phyloP scores from a whole-genome alignment of 805 yeast species.

The Wickerhamomyces tratensis region DNA sequence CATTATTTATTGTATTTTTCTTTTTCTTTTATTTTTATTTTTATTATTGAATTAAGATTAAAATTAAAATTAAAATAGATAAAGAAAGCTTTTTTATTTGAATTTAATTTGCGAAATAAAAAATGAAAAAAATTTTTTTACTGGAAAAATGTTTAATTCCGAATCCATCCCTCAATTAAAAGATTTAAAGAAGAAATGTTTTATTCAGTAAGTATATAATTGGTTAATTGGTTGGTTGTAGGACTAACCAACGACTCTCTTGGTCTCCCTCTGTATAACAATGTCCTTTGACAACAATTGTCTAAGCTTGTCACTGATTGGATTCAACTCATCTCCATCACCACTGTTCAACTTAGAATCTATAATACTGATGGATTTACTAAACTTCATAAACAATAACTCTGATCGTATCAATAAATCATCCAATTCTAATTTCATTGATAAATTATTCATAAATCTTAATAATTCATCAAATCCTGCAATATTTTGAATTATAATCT shows the following conservation, averaged over 20 bases:
- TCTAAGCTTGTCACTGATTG: slow-evolving; percentile 43
- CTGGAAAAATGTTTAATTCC: too few relatives aligned
- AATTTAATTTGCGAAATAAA: too few relatives aligned
- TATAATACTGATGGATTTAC: slow-evolving; percentile 68
- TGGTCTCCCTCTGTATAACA: slow-evolving; percentile 52
- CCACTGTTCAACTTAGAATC: slow-evolving; percentile 32
- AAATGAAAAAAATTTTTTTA: too few relatives aligned
- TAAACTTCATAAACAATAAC: slow-evolving; percentile 68
- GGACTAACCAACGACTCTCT: slow-evolving; percentile 16
- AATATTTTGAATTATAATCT: slow-evolving; percentile 65
- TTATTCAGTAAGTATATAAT: too few relatives aligned
- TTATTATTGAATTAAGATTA: too few relatives aligned
- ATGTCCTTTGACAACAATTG: slow-evolving; percentile 48
- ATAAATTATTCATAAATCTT: slow-evolving; percentile 85
- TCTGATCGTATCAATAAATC: slow-evolving; percentile 82
- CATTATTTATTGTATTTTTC: too few relatives aligned
- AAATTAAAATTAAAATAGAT: too few relatives aligned
- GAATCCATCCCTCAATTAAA: too few relatives aligned
- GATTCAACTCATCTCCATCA: slow-evolving; percentile 10
- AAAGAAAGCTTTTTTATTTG: too few relatives aligned
- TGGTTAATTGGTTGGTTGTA: too few relatives aligned
- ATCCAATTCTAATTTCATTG: slow-evolving; percentile 63
- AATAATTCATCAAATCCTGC: slow-evolving; percentile 83
- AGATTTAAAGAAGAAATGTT: too few relatives aligned
- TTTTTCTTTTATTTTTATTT: too few relatives aligned